A percentile compares a stretch with the other conserved stretches of the same genome.
Conservation (phyloP, 805 yeast genomes). For the Tetrapisispora namnaoensis region DNA sequence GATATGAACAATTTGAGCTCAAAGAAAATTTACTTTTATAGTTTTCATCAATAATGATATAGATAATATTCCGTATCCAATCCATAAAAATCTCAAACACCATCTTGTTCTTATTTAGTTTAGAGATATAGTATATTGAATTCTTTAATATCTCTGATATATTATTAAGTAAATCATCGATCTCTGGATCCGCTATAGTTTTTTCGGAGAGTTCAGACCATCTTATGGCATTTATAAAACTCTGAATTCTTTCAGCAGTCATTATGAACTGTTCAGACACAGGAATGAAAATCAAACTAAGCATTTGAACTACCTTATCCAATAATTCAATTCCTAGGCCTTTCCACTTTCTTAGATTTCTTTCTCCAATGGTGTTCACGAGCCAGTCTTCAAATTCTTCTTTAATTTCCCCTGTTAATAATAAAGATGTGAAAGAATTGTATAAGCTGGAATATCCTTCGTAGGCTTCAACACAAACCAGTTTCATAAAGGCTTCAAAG, state of each 20-base stretch:
- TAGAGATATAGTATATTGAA: not conserved
- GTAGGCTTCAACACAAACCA: slow-evolving; percentile 12
- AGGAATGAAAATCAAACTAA: slow-evolving; percentile 43
- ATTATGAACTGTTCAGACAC: slow-evolving; percentile 47
- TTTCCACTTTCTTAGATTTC: slow-evolving; percentile 50
- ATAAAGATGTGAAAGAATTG: slow-evolving; percentile 24
- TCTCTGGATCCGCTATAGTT: not conserved
- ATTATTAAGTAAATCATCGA: not conserved
- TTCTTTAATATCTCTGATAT: not conserved
- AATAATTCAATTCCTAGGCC: slow-evolving; percentile 41
- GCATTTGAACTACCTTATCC: slow-evolving; percentile 38
- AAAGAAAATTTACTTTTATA: not conserved
- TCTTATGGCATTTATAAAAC: not conserved
- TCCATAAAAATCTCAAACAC: slow-evolving; percentile 7
- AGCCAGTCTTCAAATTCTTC: slow-evolving; percentile 47
- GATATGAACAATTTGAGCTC: not conserved
- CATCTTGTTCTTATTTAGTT: not conserved
- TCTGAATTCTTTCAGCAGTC: slow-evolving; percentile 16
- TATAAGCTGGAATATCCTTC: slow-evolving; percentile 17
- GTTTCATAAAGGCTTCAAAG: slow-evolving; percentile 13
- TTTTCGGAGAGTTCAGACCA: not conserved
- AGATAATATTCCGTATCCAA: slow-evolving; percentile 8
- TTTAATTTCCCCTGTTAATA: slow-evolving; percentile 44
- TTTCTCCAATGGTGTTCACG: slow-evolving; percentile 55
- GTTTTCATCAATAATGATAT: not conserved